Evolutionary conservation across 2,329 filamentous ascomycete species (phyloP), one percentile per base, ranked within the genome.

Genomic region (Claviceps humidiphila): DNA sequence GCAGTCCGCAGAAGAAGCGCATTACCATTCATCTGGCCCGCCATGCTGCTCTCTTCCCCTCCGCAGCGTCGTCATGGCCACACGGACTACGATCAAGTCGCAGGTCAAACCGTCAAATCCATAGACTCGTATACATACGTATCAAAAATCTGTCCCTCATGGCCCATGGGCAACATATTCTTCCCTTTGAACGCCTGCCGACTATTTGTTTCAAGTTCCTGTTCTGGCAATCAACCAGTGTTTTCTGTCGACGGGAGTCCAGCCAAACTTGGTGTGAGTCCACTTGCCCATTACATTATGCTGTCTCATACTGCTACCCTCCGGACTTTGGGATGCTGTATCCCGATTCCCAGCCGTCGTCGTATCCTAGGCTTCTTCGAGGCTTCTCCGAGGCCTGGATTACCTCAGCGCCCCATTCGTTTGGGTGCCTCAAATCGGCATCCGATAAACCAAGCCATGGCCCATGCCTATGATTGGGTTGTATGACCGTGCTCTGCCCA

Each of bases 321-420:
- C 17, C 24, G 37, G 37, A 9, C 41, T 20, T 4, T 22, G 14
- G 5, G 16, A 48, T 49, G 47, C 47, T 42, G 14, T 26, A n/a
- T 17, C 41, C n/a, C n/a, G n/a, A n/a, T n/a, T n/a, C n/a, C 11
- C 38, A 16, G 39, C 37, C 13, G 14, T 26, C 9, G 13, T 45
- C 40, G 40, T 17, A 8, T 20, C 13, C 8, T 17, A 42, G 41
- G 4, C 41, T 11, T 34, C 30, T 34, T 34, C 30, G 30, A 34
- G 30, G 9, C 9, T 30, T 30, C 30, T 30, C 30, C 30, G 9
- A 22, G 17, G 41, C 17, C 20, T 9, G 9, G 9, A 22, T 20
- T 11, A 9, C 41, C 13, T 11, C 73, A 72, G 73, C 68, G 66
- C 61, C 56, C 55, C 57, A 57, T 57, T 37, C 42, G 49, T 20